These are phyloP conservation scores for Ascodesmis nigricans DNA, from an alignment of 495 filamentous ascomycete genomes.

Conservation along the genomic window DNA sequence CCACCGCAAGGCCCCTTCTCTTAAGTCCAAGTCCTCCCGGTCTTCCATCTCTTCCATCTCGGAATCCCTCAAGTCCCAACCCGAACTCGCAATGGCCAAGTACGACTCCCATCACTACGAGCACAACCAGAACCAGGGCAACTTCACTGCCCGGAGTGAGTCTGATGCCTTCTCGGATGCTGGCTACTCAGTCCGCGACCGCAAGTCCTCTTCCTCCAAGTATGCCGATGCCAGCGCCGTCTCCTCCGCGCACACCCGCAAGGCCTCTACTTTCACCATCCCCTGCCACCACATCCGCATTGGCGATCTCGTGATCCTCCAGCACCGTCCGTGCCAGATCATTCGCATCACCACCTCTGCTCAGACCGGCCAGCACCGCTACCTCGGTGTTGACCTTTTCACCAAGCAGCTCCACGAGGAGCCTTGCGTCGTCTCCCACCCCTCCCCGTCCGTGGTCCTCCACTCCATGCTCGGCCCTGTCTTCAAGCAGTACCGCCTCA, in stretches of 20 bases:
- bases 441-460: slow-evolving; percentile 82
- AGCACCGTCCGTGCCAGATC: slow-evolving; percentile 98
- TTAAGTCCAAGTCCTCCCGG: not conserved
- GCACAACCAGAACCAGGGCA: slow-evolving; percentile 10
- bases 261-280: slow-evolving; percentile 68
- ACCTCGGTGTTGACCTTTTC: slow-evolving; percentile 99
- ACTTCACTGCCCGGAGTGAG: too few relatives aligned
- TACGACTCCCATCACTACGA: slow-evolving; percentile 14
- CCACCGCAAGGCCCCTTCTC: not conserved
- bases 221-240: slow-evolving; percentile 12
- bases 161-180: not conserved
- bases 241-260: slow-evolving; percentile 30
- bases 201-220: slow-evolving; percentile 14
- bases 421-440: slow-evolving; percentile 93
- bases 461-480: slow-evolving; percentile 99
- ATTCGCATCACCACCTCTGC: slow-evolving; percentile 97
- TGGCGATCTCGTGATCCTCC: slow-evolving; percentile 94
- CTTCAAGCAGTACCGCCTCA: slow-evolving; percentile 99
- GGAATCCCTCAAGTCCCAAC: slow-evolving; percentile 18
- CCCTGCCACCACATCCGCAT: slow-evolving; percentile 98
- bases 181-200: slow-evolving; percentile 6
- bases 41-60: slow-evolving; percentile 8
- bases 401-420: slow-evolving; percentile 98
- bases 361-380: slow-evolving; percentile 96
- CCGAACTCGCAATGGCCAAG: too few relatives aligned